These are phyloP conservation scores for Leccinum boreale DNA, from an alignment of 768 basidiomycete genomes.

Conservation along the genomic window DNA sequence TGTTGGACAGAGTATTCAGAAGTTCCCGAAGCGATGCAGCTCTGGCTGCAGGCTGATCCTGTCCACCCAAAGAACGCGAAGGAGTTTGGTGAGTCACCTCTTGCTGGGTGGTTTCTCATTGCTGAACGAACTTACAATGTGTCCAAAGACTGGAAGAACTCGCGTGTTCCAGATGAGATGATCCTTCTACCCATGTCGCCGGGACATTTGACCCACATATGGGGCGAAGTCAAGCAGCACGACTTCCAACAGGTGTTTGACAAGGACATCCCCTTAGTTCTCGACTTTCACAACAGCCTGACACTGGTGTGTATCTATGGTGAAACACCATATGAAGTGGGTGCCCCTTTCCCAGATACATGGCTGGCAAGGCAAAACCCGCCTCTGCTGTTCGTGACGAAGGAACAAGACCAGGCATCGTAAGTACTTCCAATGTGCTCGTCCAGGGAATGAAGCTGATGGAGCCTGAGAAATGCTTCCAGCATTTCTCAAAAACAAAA, in stretches of 20 bases:
- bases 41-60: neutral
- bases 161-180: neutral
- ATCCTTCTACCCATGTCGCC: neutral
- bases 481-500: too few relatives aligned
- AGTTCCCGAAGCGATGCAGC: neutral
- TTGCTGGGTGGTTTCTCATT: too few relatives aligned
- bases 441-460: too few relatives aligned
- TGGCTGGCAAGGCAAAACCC: neutral
- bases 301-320: neutral
- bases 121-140: too few relatives aligned
- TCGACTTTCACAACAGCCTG: fast-evolving
- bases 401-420: neutral
- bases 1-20: neutral
- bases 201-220: too few relatives aligned
- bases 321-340: neutral
- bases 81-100: neutral
- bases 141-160: neutral
- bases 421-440: too few relatives aligned
- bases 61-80: neutral
- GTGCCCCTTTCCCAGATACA: too few relatives aligned
- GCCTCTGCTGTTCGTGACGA: neutral
- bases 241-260: neutral
- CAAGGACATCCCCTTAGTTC: too few relatives aligned
- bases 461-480: too few relatives aligned
- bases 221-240: neutral